These are phyloP conservation scores for Mortierella sp. DNA, from an alignment of 371 early-diverging fungal species.

Conservation along the genomic window DNA sequence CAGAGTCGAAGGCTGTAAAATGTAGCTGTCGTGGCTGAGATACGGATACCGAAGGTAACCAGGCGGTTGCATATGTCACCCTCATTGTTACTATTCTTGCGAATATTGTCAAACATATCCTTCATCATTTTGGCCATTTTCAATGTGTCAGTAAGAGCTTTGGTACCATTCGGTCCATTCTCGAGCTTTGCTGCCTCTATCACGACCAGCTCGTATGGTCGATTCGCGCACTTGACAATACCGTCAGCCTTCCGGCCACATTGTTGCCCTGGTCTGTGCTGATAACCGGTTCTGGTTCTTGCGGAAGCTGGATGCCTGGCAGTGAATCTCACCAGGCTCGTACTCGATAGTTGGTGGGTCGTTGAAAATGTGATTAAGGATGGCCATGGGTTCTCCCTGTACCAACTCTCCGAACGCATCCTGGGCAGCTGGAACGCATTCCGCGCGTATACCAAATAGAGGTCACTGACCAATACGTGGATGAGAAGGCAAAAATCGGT, in stretches of 20 bases:
- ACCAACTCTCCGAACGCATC: too few relatives aligned
- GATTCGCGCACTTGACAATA: not conserved
- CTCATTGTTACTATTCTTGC: not conserved
- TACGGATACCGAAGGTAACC: conserved; percentile 11
- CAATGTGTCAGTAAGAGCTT: conserved; percentile 6
- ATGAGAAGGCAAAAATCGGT: too few relatives aligned
- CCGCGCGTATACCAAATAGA: too few relatives aligned
- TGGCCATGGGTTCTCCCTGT: too few relatives aligned
- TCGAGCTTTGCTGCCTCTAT: conserved; percentile 21
- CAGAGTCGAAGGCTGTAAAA: conserved; percentile 17
- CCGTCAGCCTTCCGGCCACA: conserved; percentile 16
- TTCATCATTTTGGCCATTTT: conserved; percentile 14
- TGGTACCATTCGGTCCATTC: conserved; percentile 16
- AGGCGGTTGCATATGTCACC: conserved; percentile 5
- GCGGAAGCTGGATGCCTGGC: conserved; percentile 7
- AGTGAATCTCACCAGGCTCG: too few relatives aligned
- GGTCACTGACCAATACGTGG: too few relatives aligned
- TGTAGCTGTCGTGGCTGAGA: conserved; percentile 9
- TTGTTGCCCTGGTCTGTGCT: not conserved
- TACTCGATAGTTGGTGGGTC: too few relatives aligned
- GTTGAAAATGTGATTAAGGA: too few relatives aligned
- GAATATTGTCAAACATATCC: conserved; percentile 13
- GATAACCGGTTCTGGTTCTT: conserved; percentile 1
- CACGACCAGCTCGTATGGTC: conserved; percentile 4
- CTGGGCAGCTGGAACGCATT: too few relatives aligned